Evolutionary conservation across 495 filamentous ascomycete genomes (phyloP), one percentile per base, ranked within the genome.

Genomic region (Penicillium parvum): DNA sequence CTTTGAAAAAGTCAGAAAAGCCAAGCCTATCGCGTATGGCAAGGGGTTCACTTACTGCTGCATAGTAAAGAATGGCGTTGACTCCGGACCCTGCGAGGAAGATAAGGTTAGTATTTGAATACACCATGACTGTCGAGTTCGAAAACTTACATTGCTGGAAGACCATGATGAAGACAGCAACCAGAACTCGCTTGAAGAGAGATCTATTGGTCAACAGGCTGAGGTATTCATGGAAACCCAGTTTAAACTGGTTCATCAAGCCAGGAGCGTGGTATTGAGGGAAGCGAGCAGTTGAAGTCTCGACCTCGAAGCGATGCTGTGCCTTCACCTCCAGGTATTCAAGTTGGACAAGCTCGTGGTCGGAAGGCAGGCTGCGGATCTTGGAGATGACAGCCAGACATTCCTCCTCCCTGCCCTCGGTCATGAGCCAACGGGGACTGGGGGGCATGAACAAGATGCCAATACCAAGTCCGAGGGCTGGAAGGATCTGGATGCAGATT

Each of bases 61-160:
- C 70, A 40, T 83, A 81, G 60, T 81, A 79, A 8, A 77, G 73
- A 46, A 80, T 77, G n/a, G 65, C 52, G 20, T 60, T 48, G 28
- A 56, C 51, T 14, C 53, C 53, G 1, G 37, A 30, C 28, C 28
- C 28, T 30, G 28, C 16, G 28, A 30, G 16, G n/a, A 30, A 15
- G 11, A 29, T 1, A 2, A 15, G n/a, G n/a, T 30, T 16, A 30
- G 28, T 15, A 1, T 7, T 2, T 4, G 28, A 30, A 15, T 30
- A n/a, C 28, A 30, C 12, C 12, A 30, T 30, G 28, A 2, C 28
- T 30, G n/a, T 14, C 28, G 1, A 7, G 7, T 15, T 5, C n/a
- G 5, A 3, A 15, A 30, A 30, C 28, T 35, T 35, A 32, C 41
- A 44, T 14, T 44, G 41, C 12, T 44, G 41, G 41, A 44, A 44